Evolutionary conservation across 1,284 basidiomycete genomes (phyloP).

Genomic region (Irpex sp.): DNA sequence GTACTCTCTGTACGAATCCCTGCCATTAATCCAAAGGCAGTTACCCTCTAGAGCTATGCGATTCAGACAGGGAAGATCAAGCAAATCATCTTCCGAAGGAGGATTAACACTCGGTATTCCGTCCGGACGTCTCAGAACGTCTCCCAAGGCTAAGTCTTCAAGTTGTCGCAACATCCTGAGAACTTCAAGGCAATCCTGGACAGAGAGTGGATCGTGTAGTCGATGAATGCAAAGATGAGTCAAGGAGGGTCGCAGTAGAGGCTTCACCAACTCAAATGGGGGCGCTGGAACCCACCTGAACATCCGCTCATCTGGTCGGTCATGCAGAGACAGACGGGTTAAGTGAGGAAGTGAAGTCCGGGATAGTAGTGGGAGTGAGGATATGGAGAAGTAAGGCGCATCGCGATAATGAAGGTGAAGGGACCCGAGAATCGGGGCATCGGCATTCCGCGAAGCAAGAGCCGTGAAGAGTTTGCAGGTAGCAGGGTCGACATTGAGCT

Average conservation of each 20-base stretch:
- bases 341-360: no score
- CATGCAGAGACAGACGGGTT: no score
- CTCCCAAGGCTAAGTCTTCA: background rate
- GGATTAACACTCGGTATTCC: background rate
- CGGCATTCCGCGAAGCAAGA: no score
- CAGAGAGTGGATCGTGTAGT: background rate
- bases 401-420: no score
- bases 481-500: no score
- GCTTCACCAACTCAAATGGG: background rate
- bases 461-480: no score
- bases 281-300: no score
- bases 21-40: background rate
- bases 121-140: background rate
- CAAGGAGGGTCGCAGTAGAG: background rate
- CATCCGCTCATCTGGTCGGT: no score
- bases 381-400: no score
- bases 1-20: background rate
- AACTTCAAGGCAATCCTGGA: background rate
- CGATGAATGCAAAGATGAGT: background rate
- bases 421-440: no score
- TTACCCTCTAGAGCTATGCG: background rate
- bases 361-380: no score
- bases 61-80: background rate
- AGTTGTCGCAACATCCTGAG: background rate
- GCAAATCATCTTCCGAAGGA: background rate